Evolutionary conservation across 2,329 filamentous ascomycete genomes (phyloP), one percentile per base, ranked within the genome.

Genomic region (Botryotinia globosa): DNA sequence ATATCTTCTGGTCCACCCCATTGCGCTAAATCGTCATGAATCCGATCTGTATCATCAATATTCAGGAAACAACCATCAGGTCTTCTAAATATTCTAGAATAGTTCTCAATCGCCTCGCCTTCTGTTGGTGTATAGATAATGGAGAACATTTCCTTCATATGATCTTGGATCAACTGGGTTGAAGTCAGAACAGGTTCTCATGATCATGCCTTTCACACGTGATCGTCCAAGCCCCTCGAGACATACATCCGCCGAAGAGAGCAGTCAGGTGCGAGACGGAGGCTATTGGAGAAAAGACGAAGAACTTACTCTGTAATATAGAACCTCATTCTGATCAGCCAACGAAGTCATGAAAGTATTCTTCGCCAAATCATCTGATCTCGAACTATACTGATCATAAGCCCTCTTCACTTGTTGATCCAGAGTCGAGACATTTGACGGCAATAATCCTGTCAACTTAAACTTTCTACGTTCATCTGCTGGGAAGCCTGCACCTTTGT

Each of bases 101-200:
- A 97, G 75, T 94, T 92, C 76, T 93, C 89, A 68, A 97, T 97
- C 0, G 94, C 94, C 58, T 97, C 93, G 14, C 92, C 93, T 82
- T 97, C 94, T 0, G 94, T 97, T 0, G 94, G 94, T 0, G 94
- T 97, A 79, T 97, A 97, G 42, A 97, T 92, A n/a, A 97, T 85
- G 58, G 91, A 89, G 79, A 97, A 94, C 92, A 97, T 96, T 79
- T 97, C 93, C 75, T 92, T 90, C 32, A 97, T 83, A 77, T 97
- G 91, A 7, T 92, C 89, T 80, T 92, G 87, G 12, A 96, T 85
- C 16, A 97, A 85, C 87, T 93, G 66, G 2, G 64, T 39, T 34
- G 29, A 48, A 8, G 37, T 72, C n/a, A 72, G 70, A 54, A 45
- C 0, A 29, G 44, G 2, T 56, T 18, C 10, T 48, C 22, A 58